These are phyloP conservation scores for Fagopyrum homotropicum DNA, from an alignment of 148 eudicot species.

Conservation along the genomic window DNA sequence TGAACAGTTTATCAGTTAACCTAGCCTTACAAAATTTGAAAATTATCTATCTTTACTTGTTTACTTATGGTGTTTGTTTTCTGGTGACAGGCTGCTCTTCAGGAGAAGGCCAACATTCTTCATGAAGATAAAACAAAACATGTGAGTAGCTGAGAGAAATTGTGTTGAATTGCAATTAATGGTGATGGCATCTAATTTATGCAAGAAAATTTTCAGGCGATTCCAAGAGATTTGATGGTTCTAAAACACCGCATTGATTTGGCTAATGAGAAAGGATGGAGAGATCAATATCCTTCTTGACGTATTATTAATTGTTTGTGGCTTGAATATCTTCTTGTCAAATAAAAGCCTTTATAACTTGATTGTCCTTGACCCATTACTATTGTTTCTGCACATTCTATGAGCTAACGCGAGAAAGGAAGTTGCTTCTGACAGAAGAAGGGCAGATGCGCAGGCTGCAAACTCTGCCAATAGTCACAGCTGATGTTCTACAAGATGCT, in stretches of 20 bases:
- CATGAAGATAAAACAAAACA: constrained; percentile 23
- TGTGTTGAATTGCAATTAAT: constrained; percentile 8
- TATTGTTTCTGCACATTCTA: too few species aligned
- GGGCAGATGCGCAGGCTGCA: too few species aligned
- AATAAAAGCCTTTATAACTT: too few species aligned
- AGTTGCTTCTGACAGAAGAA: too few species aligned
- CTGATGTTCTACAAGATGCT: too few species aligned
- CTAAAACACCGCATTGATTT: constrained; percentile 52
- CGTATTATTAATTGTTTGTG: too few species aligned
- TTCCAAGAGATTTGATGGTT: constrained; percentile 34
- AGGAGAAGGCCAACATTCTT: constrained; percentile 41
- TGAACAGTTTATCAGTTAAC: not conserved
- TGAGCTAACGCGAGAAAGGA: too few species aligned
- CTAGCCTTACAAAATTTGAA: not conserved
- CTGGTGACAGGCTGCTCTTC: constrained; percentile 47
- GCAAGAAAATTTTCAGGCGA: constrained; percentile 32
- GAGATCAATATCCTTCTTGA: constrained; percentile 52
- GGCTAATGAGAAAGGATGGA: constrained; percentile 11
- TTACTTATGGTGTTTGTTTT: constrained; percentile 12
- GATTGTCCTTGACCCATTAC: too few species aligned
- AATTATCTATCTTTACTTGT: not conserved
- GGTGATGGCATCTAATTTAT: not conserved
- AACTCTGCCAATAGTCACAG: too few species aligned
- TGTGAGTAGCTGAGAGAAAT: constrained; percentile 23
- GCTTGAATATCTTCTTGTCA: too few species aligned